Percentiles rank a stretch among this genome's conserved stretches.
Evolutionary conservation across 139 green algal species (phyloP).

Genomic region (Protoeuglena noctilucae): DNA sequence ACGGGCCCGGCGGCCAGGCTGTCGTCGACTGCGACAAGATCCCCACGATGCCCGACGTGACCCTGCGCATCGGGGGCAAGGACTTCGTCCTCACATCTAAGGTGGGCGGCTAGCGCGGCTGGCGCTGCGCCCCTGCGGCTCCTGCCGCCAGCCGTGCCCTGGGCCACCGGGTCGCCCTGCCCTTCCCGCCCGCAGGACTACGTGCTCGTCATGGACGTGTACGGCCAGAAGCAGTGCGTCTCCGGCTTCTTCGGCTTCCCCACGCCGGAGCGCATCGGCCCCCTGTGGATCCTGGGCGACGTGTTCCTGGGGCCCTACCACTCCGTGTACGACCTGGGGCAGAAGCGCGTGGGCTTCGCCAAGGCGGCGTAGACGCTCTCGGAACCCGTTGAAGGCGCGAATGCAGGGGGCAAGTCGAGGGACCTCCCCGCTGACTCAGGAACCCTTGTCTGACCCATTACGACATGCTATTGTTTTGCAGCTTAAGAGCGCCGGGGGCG

Average conservation of each 20-base stretch:
- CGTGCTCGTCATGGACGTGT: constrained; percentile 30
- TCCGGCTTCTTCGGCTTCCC: constrained; percentile 94
- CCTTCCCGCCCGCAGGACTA: constrained; percentile 84
- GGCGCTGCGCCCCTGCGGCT: too few relatives aligned
- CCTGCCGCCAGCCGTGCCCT: too few relatives aligned
- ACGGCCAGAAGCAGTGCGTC: constrained; percentile 64
- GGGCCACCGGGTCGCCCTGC: too few relatives aligned
- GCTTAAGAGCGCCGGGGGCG: too few relatives aligned
- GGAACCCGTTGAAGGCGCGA: too few relatives aligned
- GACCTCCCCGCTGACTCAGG: too few relatives aligned
- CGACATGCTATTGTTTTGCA: too few relatives aligned
- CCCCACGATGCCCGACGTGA: constrained; percentile 51
- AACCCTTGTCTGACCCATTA: too few relatives aligned
- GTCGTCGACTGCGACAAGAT: constrained; percentile 74
- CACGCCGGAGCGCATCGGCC: constrained; percentile 53
- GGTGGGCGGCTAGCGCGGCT: too few relatives aligned
- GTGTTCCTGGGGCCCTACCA: constrained; percentile 90
- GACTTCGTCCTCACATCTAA: constrained; percentile 54
- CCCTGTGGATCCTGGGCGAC: constrained; percentile 93
- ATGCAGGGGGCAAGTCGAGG: too few relatives aligned
- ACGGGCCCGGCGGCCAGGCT: constrained; percentile 17
- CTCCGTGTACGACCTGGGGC: constrained; percentile 85
- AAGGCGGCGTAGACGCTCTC: constrained; percentile 33
- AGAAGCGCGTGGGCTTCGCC: constrained; percentile 78
- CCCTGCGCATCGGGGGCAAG: constrained; percentile 61